A percentile compares a stretch with the other conserved stretches of the same genome.
Evolutionary conservation across 768 basidiomycete species (phyloP).

Genomic region (Lactarius deliciosus): DNA sequence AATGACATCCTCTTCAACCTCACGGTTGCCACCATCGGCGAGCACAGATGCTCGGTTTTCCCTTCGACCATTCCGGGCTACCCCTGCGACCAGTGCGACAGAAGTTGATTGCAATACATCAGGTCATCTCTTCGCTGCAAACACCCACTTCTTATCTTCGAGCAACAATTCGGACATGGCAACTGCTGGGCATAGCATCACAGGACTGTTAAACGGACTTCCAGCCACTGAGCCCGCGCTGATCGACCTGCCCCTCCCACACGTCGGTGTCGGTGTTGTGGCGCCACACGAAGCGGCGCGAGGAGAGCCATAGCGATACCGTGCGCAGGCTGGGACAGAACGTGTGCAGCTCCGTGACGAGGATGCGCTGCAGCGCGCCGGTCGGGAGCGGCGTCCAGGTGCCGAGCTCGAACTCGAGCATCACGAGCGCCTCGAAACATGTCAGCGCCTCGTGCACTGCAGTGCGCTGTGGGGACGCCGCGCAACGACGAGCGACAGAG

Average conservation of each 20-base stretch:
- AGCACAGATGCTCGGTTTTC: not conserved
- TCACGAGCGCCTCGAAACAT: slow-evolving; percentile 37
- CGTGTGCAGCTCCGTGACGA: slow-evolving; percentile 42
- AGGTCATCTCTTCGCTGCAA: not conserved
- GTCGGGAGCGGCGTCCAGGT: slow-evolving; percentile 38
- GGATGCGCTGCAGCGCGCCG: slow-evolving; percentile 37
- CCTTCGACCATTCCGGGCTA: not conserved
- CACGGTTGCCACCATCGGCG: not conserved
- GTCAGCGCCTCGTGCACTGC: slow-evolving; percentile 39
- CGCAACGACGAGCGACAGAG: not conserved
- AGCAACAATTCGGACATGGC: not conserved
- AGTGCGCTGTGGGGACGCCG: slow-evolving; percentile 32
- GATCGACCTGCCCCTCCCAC: slow-evolving; percentile 22
- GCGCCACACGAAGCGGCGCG: slow-evolving; percentile 32
- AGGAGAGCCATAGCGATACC: slow-evolving; percentile 38
- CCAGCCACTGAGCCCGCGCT: slow-evolving; percentile 13
- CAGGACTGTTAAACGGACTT: not conserved
- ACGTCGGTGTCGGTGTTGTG: slow-evolving; percentile 27
- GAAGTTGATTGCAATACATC: not conserved
- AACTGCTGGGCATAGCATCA: not conserved
- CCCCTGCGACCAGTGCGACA: not conserved
- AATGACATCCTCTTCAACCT: too few species aligned
- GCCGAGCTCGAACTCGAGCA: slow-evolving; percentile 41
- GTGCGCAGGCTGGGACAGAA: slow-evolving; percentile 40
- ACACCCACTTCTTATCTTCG: not conserved